Evolutionary conservation across 495 filamentous ascomycete species (phyloP), one percentile per base, ranked within the genome.

Genomic region (Penicillium antarcticum): DNA sequence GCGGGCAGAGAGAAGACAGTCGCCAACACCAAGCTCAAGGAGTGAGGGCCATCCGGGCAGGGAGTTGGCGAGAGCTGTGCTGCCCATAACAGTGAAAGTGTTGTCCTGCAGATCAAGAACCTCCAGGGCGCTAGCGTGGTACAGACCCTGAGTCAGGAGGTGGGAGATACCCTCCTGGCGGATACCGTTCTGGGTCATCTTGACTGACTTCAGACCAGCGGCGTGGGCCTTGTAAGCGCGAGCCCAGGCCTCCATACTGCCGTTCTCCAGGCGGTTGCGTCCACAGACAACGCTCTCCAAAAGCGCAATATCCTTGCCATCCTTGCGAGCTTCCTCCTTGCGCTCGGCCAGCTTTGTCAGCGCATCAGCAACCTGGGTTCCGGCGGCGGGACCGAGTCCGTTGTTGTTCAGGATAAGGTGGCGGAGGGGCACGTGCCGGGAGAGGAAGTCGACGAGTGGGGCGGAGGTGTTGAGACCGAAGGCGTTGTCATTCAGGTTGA

Each of bases 121-220:
- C 65, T 83, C 69, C 32, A 98, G 76, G 31, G 72, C 71, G 17
- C 63, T 74, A 29, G 87, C 80, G 54, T 86, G 78, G 44, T 79
- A 74, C 35, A 98, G 76, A 53, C 94, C 94, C 40, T 91, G 76
- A 51, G 79, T 82, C 42, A 98, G 63, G 40, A 98, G 70, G 54
- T 81, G 73, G 45, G 83, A 81, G 59, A 96, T 90, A 51, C 94
- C 94, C 71, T 97, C 90, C 63, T 92, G 89, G 29, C 94, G 82
- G 53, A 98, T 98, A 41, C 95, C 94, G 68, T 98, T 97, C 69
- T 97, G 94, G 32, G 94, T 91, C 94, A 98, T 97, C 80, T 92
- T 95, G 47, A 98, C 83, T 43, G 84, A 84, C 67, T 85, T 87
- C 26, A 97, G 77, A 13, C 74, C 73, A 23, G 80, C 81, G 38